Percentiles rank a stretch among this genome's conserved stretches.
Evolutionary conservation across 345 rosid species (phyloP).

Genomic region (Lepidium sativum): DNA sequence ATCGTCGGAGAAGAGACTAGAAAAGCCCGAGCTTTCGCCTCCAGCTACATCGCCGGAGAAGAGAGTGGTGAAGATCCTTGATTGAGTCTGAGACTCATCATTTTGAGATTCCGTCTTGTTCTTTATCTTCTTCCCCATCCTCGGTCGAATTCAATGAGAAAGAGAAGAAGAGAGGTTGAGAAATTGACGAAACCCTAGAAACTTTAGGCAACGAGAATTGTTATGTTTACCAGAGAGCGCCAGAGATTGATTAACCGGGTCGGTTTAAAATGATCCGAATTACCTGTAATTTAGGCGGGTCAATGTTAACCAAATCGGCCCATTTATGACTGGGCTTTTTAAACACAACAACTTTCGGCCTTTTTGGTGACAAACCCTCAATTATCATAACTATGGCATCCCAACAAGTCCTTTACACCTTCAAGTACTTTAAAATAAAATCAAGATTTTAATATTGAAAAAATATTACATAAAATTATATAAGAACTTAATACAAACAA

Average conservation of each 20-base stretch:
- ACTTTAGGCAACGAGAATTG: neutral
- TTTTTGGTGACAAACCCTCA: no score
- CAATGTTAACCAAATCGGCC: neutral
- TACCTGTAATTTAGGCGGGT: neutral
- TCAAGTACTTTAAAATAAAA: no score
- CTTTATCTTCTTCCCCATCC: slow-evolving; percentile 22
- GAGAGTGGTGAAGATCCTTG: slow-evolving; percentile 14
- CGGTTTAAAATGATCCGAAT: neutral
- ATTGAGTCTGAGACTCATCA: neutral
- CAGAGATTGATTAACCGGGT: neutral
- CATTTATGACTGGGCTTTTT: no score
- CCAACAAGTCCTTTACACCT: no score
- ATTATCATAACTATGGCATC: no score
- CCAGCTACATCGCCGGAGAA: slow-evolving; percentile 12
- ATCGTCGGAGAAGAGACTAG: slow-evolving; percentile 59
- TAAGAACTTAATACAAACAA: no score
- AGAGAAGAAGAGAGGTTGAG: neutral
- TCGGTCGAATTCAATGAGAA: neutral
- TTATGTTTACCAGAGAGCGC: neutral
- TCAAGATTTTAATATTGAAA: no score
- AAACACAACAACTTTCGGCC: no score
- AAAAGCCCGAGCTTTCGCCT: slow-evolving; percentile 16
- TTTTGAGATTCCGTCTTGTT: slow-evolving; percentile 3
- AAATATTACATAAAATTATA: no score
- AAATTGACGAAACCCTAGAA: slow-evolving; percentile 14